Conservation (phyloP, 140 eudicot genomes). For the Bidens hawaiensis region DNA sequence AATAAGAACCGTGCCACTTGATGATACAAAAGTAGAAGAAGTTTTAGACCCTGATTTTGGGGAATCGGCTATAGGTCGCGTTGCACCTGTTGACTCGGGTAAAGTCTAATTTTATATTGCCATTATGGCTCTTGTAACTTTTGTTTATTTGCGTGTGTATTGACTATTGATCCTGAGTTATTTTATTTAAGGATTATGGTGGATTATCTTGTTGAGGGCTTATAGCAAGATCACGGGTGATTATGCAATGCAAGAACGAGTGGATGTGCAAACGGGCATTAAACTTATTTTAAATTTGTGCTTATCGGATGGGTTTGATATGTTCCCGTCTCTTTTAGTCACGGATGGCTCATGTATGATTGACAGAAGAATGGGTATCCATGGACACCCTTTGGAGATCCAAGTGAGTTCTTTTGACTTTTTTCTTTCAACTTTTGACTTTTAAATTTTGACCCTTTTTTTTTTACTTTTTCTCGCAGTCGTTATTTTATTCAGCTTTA, state of each 20-base stretch:
- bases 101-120: neutral
- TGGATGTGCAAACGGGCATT: conserved; percentile 90
- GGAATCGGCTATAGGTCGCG: conserved; percentile 96
- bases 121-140: neutral
- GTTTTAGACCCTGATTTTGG: conserved; percentile 96
- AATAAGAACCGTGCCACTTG: conserved; percentile 66
- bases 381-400: conserved; percentile 95
- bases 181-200: conserved; percentile 73
- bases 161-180: too few relatives aligned
- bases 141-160: neutral
- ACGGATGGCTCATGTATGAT: conserved; percentile 99
- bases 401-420: conserved; percentile 44
- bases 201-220: conserved; percentile 92
- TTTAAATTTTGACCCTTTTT: neutral
- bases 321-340: conserved; percentile 92
- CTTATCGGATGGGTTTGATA: conserved; percentile 91
- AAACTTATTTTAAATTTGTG: conserved; percentile 78
- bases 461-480: conserved; percentile 37
- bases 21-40: conserved; percentile 66
- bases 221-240: conserved; percentile 91
- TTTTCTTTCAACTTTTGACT: neutral
- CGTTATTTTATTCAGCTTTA: conserved; percentile 87
- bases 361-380: conserved; percentile 97
- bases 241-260: conserved; percentile 74
- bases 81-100: conserved; percentile 99